phyloP scores from a whole-genome alignment of 257 asterid genomes.

The Primulina tabacum region DNA sequence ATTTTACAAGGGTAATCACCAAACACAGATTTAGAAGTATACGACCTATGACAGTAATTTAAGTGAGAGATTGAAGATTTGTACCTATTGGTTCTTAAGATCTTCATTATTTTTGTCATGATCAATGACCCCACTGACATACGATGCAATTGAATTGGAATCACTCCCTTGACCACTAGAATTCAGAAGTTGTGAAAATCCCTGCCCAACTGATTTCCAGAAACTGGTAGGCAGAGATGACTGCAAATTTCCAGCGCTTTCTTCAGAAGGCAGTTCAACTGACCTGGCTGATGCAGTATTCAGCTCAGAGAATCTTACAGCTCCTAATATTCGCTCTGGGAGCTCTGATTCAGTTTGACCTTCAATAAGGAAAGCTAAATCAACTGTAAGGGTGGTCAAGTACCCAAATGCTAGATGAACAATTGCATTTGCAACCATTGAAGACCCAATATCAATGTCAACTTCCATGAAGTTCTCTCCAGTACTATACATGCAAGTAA shows the following conservation, averaged over 20 bases:
- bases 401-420: constrained; percentile 78
- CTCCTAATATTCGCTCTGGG: constrained; percentile 79
- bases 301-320: constrained; percentile 70
- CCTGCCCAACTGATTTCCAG: constrained; percentile 60
- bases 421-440: constrained; percentile 76
- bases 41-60: background rate
- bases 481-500: constrained; percentile 46
- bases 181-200: constrained; percentile 37
- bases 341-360: constrained; percentile 64
- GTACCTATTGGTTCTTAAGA: background rate
- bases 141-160: constrained; percentile 16
- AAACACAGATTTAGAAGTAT: background rate
- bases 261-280: constrained; percentile 42
- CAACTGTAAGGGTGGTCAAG: constrained; percentile 52
- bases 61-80: background rate
- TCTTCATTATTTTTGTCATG: constrained; percentile 29
- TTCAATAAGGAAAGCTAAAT: constrained; percentile 85
- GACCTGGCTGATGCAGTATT: constrained; percentile 43
- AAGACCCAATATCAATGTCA: constrained; percentile 78
- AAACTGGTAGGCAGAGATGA: constrained; percentile 46
- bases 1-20: background rate
- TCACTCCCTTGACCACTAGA: constrained; percentile 32
- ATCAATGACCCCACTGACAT: constrained; percentile 28
- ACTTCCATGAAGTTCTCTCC: constrained; percentile 67
- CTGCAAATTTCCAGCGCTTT: constrained; percentile 28